Conservation (phyloP, 257 asterid genomes). For the Nicotiana obtusifolia region DNA sequence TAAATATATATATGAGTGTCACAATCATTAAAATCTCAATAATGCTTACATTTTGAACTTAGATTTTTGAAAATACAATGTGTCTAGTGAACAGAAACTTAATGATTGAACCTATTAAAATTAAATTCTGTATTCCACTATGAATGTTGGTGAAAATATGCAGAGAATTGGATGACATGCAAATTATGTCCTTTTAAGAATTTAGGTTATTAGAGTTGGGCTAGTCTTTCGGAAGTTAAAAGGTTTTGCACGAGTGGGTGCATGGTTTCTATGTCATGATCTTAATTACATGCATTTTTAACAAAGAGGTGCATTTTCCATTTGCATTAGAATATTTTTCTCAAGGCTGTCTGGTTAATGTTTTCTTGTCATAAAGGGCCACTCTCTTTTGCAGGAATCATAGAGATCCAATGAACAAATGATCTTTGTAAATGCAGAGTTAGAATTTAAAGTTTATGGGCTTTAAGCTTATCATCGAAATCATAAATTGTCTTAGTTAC, state of each 20-base stretch:
- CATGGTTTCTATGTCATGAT: not conserved
- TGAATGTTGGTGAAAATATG: not conserved
- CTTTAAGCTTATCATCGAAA: no score
- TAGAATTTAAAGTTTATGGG: no score
- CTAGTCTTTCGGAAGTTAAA: not conserved
- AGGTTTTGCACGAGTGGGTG: not conserved
- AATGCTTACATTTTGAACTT: no score
- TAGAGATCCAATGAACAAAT: not conserved
- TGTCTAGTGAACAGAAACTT: no score
- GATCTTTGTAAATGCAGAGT: no score
- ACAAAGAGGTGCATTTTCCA: not conserved
- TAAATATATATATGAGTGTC: no score
- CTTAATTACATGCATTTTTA: not conserved
- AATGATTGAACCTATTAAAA: no score
- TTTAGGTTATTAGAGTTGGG: not conserved
- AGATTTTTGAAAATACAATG: no score
- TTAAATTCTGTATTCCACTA: no score
- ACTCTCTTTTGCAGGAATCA: not conserved
- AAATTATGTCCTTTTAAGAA: not conserved
- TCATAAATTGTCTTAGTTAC: no score
- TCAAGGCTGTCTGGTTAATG: not conserved
- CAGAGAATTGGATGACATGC: not conserved
- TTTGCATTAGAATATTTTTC: slow-evolving; percentile 7
- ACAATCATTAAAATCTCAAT: no score
- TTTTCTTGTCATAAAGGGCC: not conserved